A percentile compares a stretch with the other conserved stretches of the same genome.
Conservation (phyloP, 139 green algal genomes). For the Coelastrella sp. region DNA sequence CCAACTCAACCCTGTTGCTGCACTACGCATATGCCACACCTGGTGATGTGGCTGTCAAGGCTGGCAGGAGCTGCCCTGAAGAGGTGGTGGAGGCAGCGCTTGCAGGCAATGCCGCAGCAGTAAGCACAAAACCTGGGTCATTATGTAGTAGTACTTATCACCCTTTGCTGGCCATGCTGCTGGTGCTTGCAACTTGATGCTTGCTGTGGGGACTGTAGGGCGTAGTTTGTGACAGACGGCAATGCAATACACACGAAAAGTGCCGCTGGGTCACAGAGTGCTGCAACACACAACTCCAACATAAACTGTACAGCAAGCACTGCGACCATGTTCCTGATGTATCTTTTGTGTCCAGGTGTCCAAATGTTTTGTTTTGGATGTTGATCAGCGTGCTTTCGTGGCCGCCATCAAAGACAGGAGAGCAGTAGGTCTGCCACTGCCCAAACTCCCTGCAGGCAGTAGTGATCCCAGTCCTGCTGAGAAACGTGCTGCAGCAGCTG, state of each 20-base stretch:
- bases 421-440: constrained; percentile 1
- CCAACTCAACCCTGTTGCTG: constrained; percentile 30
- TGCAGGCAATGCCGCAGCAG: neutral
- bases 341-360: neutral
- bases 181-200: neutral
- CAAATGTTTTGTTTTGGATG: constrained; percentile 41
- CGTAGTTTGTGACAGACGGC: too few relatives aligned
- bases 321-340: too few relatives aligned
- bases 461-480: neutral
- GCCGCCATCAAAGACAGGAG: constrained; percentile 23
- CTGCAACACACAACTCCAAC: too few relatives aligned
- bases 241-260: too few relatives aligned
- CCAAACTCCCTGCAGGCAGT: neutral
- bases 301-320: neutral
- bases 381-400: constrained; percentile 44
- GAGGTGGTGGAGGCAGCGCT: constrained; percentile 23
- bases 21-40: constrained; percentile 43
- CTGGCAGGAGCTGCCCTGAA: constrained; percentile 22
- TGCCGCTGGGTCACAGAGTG: too few relatives aligned
- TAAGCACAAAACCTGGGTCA: neutral
- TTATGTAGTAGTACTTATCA: neutral
- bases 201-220: neutral
- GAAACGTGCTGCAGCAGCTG: neutral
- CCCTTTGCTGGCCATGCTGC: neutral
- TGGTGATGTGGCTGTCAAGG: constrained; percentile 42